These are phyloP conservation scores for Leishmania aethiopica DNA, from an alignment of 208 protist species.

Conservation along the genomic window DNA sequence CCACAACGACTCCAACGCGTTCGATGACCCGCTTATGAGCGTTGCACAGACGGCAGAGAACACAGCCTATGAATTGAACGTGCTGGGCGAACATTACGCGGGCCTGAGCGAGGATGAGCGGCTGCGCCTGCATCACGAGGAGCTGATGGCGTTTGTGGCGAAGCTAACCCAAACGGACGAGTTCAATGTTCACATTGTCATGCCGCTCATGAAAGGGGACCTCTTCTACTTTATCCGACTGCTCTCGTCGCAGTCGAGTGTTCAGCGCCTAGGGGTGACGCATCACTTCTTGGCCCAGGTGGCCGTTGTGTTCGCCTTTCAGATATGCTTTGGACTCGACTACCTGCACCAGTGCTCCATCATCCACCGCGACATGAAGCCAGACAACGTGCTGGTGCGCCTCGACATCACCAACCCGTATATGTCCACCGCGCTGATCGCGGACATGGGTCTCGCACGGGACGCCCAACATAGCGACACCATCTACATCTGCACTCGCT, in stretches of 20 bases:
- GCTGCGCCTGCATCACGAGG: conserved; percentile 43
- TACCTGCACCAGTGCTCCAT: conserved; percentile 90
- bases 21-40: conserved; percentile 49
- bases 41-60: conserved; percentile 26
- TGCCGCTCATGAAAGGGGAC: conserved; percentile 88
- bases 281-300: conserved; percentile 59
- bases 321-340: conserved; percentile 89
- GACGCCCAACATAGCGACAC: conserved; percentile 82
- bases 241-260: conserved; percentile 24
- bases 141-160: conserved; percentile 32
- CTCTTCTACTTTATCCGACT: conserved; percentile 76
- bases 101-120: conserved; percentile 33
- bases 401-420: conserved; percentile 63
- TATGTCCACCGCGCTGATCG: conserved; percentile 73
- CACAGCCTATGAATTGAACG: conserved; percentile 42
- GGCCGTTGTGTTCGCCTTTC: conserved; percentile 81
- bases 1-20: conserved; percentile 17
- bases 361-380: conserved; percentile 97
- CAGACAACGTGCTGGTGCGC: conserved; percentile 96
- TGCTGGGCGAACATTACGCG: conserved; percentile 38
- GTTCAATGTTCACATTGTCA: conserved; percentile 90
- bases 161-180: conserved; percentile 40
- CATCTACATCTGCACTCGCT: conserved; percentile 95
- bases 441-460: conserved; percentile 90
- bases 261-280: conserved; percentile 29